Conservation (phyloP, 345 rosid species). For the Aurinia saxatilis region DNA sequence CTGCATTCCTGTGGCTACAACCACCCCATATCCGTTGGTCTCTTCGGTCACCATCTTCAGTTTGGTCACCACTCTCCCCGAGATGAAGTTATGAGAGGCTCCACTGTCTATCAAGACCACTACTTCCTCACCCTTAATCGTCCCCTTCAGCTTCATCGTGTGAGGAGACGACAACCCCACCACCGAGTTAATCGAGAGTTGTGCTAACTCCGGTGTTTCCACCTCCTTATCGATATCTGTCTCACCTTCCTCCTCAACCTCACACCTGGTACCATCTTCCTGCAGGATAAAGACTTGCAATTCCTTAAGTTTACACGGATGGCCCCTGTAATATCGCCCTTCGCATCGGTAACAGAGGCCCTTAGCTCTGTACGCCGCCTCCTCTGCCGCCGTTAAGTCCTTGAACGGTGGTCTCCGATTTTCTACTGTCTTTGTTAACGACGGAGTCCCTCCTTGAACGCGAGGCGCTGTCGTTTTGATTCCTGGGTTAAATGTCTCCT, state of each 20-base stretch:
- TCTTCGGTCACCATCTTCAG: background rate
- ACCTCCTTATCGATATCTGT: too few species aligned
- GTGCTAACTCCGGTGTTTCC: background rate
- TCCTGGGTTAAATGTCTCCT: too few species aligned
- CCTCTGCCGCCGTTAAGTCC: background rate
- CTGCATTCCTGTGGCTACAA: background rate
- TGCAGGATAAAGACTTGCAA: background rate
- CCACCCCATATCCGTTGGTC: background rate
- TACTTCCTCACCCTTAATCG: background rate
- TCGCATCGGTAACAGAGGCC: background rate
- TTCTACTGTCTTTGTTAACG: too few species aligned
- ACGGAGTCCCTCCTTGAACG: too few species aligned
- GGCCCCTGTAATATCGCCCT: background rate
- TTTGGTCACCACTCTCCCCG: background rate
- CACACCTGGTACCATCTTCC: background rate
- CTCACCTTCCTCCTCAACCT: background rate
- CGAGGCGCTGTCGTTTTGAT: too few species aligned
- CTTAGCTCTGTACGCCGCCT: background rate
- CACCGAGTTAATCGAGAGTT: background rate
- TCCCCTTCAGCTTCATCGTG: background rate
- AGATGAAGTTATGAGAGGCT: background rate
- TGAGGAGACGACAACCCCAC: background rate
- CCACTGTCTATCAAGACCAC: background rate
- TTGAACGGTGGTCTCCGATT: background rate
- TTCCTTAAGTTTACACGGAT: background rate